A percentile compares a stretch with the other conserved stretches of the same genome.
phyloP scores from a whole-genome alignment of 2,329 filamentous ascomycete genomes.

The Monosporascus sp. region DNA sequence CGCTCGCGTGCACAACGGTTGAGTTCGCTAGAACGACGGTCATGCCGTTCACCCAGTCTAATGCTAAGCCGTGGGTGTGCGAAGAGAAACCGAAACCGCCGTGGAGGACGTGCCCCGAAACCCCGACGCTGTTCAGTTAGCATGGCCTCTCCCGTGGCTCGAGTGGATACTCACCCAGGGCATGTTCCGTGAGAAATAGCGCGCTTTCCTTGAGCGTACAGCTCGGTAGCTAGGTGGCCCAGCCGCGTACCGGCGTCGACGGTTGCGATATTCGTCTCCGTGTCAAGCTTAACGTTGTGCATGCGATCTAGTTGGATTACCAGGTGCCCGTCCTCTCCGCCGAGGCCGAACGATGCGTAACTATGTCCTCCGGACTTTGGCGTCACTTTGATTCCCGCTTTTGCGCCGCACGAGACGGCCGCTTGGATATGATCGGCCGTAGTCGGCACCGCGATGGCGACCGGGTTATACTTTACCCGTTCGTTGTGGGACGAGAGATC shows the following conservation, averaged over 20 bases:
- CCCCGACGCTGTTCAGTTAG: slow-evolving; percentile 26
- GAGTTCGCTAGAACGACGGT: slow-evolving; percentile 26
- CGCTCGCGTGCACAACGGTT: slow-evolving; percentile 21
- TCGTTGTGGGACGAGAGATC: slow-evolving; percentile 24
- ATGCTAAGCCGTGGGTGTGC: slow-evolving; percentile 38
- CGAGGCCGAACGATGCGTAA: slow-evolving; percentile 39
- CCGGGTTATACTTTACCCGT: slow-evolving; percentile 26
- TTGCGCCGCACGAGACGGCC: slow-evolving; percentile 37
- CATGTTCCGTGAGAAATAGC: slow-evolving; percentile 32
- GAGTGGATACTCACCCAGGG: slow-evolving; percentile 27
- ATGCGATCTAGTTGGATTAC: slow-evolving; percentile 40
- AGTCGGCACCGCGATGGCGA: slow-evolving; percentile 35
- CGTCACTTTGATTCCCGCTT: slow-evolving; percentile 36
- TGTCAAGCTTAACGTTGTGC: slow-evolving; percentile 34
- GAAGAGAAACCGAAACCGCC: slow-evolving; percentile 32
- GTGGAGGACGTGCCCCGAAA: slow-evolving; percentile 30
- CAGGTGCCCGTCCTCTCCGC: slow-evolving; percentile 39
- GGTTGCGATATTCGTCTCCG: slow-evolving; percentile 31
- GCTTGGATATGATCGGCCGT: slow-evolving; percentile 36
- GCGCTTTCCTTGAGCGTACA: slow-evolving; percentile 27
- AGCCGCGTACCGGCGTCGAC: slow-evolving; percentile 39
- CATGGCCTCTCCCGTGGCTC: neutral
- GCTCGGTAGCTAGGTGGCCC: slow-evolving; percentile 30
- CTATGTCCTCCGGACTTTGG: slow-evolving; percentile 44
- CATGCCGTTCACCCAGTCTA: slow-evolving; percentile 37